Evolutionary conservation across 2,329 filamentous ascomycete genomes (phyloP), one percentile per base, ranked within the genome.

Genomic region (Zymoseptoria pseudotritici): DNA sequence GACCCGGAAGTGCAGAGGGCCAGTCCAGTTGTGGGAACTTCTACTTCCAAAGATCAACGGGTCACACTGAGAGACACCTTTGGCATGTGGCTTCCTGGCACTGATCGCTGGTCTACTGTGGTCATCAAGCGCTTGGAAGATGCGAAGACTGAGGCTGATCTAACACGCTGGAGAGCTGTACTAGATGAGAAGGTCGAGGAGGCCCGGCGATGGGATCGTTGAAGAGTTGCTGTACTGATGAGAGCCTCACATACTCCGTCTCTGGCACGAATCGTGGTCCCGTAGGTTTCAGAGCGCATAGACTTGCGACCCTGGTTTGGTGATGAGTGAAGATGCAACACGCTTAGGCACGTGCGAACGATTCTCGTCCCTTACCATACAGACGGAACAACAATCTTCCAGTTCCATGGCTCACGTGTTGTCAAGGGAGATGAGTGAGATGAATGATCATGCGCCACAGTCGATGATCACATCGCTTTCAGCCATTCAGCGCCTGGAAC

Each of bases 141-240:
- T 53, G 51, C n/a, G 9, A 53, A 53, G 51, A n/a, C 51, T n/a
- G 22, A 26, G 21, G 8, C 52, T 31, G 52, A 53, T 11, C 20
- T 31, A 11, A 19, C 22, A n/a, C 22, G 52, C 52, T 31, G 52
- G 52, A 53, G 52, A 19, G 20, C 52, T 53, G 10, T 53, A 20
- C 10, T 53, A 24, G 52, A 53, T n/a, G 52, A 53, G 21, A 56
- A 54, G 46, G 51, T 54, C 54, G 49, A 52, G 22, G 55, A 26
- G 54, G 10, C 50, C 17, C 17, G 31, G 26, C 55, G 26, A 56
- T 56, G 51, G 22, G 22, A 26, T 57, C 57, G 55, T 54, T 61
- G 19, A 26, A 55, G 42, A 13, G 31, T 46, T 11, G 50, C 54
- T 50, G 17, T 42, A 17, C 36, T n/a, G 13, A 29, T 29, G 26